Conservation (phyloP, 2,329 filamentous ascomycete species). For the Fusarium nygamai region DNA sequence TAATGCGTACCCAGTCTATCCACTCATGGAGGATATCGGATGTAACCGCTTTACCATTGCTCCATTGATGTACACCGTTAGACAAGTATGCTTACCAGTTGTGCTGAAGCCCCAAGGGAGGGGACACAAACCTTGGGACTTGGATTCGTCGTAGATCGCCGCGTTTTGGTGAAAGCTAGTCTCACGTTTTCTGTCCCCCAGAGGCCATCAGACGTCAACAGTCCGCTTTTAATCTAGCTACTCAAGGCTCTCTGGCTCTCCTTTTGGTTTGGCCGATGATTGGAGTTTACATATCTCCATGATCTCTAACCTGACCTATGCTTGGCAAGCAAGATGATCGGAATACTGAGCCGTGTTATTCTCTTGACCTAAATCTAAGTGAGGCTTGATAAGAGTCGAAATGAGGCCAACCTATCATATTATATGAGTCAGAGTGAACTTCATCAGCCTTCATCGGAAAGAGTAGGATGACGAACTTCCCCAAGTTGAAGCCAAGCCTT, state of each 20-base stretch:
- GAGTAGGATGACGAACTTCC: neutral
- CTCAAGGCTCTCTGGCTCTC: accelerated
- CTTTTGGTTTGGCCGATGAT: accelerated
- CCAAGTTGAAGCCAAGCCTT: neutral
- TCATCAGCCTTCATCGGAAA: neutral
- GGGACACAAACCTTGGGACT: neutral
- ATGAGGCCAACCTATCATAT: neutral
- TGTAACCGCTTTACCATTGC: neutral
- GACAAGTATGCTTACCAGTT: accelerated
- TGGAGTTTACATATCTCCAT: neutral
- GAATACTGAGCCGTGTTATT: neutral
- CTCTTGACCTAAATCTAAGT: neutral
- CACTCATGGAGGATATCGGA: neutral
- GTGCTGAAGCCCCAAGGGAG: no score
- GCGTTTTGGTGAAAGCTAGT: accelerated
- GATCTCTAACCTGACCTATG: accelerated
- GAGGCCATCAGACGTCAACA: neutral
- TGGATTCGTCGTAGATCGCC: neutral
- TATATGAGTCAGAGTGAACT: neutral
- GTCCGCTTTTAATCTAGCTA: neutral
- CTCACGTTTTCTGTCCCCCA: neutral
- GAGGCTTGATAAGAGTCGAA: neutral
- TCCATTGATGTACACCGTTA: neutral
- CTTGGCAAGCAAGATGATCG: neutral
- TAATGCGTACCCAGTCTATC: neutral